Evolutionary conservation across 1,284 basidiomycete species (phyloP), one percentile per base, ranked within the genome.

Genomic region (Ganoderma lucidum): DNA sequence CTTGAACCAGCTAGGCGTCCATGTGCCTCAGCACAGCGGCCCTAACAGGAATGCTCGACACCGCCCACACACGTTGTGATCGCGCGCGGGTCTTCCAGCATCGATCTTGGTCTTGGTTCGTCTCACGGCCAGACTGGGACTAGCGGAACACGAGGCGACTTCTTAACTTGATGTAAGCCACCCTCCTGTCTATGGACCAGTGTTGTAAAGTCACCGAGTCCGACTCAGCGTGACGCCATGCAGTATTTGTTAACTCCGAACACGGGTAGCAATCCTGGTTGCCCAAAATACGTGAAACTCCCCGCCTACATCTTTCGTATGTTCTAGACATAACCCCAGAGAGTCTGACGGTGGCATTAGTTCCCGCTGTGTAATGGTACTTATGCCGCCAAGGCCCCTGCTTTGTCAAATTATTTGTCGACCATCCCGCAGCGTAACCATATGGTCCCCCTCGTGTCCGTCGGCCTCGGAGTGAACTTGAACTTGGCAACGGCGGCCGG

Each of bases 141-240:
- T 69, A 73, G 71, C 60, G n/a, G 56, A n/a, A 67, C 67, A 70
- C 65, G 71, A 70, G 69, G 71, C 69, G 32, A 12, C 8, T 30
- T 39, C 59, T 30, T 6, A 56, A 41, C 23, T 44, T 23, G 23
- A 23, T 30, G 17, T 17, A 39, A 60, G 39, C 35, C n/a, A 6
- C 23, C 37, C n/a, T 42, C 59, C 9, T 41, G 23, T 41, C 59
- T 23, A 39, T 15, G 59, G 39, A 42, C 39, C 59, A n/a, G 6
- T 28, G 6, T 3, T 23, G 23, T 23, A 23, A 23, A 28, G 56
- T 19, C 35, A n/a, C 32, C 32, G 35, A 23, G 23, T 23, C 23
- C 23, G 23, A 23, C 10, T 17, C 23, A 4, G 59, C 17, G 41
- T 42, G 17, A 41, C 59, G 28, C 39, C 15, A 28, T 42, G 55